Percentiles rank a stretch among this genome's conserved stretches.
Evolutionary conservation across 495 filamentous ascomycete genomes (phyloP).

Genomic region (Podospora sp.): DNA sequence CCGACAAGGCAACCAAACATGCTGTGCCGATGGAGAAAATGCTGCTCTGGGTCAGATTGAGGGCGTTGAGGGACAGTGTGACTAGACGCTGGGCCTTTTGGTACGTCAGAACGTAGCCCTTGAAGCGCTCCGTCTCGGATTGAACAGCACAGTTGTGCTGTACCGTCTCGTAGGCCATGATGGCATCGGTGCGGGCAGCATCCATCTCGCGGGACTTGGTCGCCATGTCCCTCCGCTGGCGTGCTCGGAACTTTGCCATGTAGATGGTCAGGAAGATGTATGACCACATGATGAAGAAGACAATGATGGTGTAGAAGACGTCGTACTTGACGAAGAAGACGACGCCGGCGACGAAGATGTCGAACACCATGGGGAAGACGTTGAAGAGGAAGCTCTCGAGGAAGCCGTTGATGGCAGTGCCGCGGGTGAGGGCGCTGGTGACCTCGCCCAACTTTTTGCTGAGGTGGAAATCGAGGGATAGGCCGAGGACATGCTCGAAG

Average conservation of each 20-base stretch:
- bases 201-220: slow-evolving; percentile 88
- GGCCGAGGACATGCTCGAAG: slow-evolving; percentile 90
- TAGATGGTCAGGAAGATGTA: slow-evolving; percentile 92
- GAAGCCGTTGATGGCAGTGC: slow-evolving; percentile 90
- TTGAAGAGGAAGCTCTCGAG: slow-evolving; percentile 90
- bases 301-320: slow-evolving; percentile 86
- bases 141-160: slow-evolving; percentile 95
- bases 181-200: slow-evolving; percentile 94
- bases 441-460: slow-evolving; percentile 95
- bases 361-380: slow-evolving; percentile 88
- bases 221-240: slow-evolving; percentile 84
- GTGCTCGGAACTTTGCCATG: slow-evolving; percentile 88
- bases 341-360: slow-evolving; percentile 79
- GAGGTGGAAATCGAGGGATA: slow-evolving; percentile 92
- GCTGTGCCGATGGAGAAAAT: slow-evolving; percentile 88
- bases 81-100: slow-evolving; percentile 84
- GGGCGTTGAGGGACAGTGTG: slow-evolving; percentile 74
- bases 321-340: slow-evolving; percentile 80
- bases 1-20: slow-evolving; percentile 77
- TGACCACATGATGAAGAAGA: slow-evolving; percentile 81
- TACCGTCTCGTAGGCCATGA: slow-evolving; percentile 93
- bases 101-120: slow-evolving; percentile 71
- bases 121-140: slow-evolving; percentile 84
- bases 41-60: slow-evolving; percentile 84
- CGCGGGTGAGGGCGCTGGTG: slow-evolving; percentile 86